Evolutionary conservation across 2,329 filamentous ascomycete genomes (phyloP).

Genomic region (Mariannaea sp.): DNA sequence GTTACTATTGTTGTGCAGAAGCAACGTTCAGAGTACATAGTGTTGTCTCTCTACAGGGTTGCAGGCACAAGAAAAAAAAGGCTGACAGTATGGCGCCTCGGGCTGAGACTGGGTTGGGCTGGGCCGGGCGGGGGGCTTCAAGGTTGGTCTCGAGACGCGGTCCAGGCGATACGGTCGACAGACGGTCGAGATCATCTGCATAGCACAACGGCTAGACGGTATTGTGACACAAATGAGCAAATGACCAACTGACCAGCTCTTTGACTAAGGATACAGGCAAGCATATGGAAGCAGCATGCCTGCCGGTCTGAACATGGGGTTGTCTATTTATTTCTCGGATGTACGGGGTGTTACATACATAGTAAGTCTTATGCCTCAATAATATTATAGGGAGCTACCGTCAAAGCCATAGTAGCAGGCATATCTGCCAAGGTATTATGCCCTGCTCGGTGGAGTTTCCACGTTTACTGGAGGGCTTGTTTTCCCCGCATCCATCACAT

Average conservation of each 20-base stretch:
- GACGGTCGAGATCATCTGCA: constrained; percentile 4
- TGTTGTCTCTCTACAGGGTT: too few species aligned
- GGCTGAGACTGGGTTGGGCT: constrained; percentile 5
- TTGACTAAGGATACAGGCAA: background rate
- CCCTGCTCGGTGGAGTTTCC: too few species aligned
- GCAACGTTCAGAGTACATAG: too few species aligned
- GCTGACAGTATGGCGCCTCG: constrained; percentile 3
- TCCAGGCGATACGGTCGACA: background rate
- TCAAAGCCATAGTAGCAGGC: too few species aligned
- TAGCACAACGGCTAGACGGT: background rate
- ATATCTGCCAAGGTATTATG: too few species aligned
- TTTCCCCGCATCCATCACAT: constrained; percentile 20
- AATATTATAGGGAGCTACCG: too few species aligned
- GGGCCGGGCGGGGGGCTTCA: constrained; percentile 2
- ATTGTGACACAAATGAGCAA: background rate
- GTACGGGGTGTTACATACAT: too few species aligned
- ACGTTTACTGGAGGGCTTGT: background rate
- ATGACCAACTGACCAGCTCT: background rate
- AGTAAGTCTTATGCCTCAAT: too few species aligned
- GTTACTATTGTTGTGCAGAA: too few species aligned
- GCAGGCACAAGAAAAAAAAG: too few species aligned
- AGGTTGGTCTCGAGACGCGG: background rate
- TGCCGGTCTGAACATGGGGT: background rate
- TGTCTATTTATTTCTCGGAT: too few species aligned
- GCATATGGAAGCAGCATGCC: background rate